phyloP scores from a whole-genome alignment of 768 basidiomycete species.

The Suillus placidus region DNA sequence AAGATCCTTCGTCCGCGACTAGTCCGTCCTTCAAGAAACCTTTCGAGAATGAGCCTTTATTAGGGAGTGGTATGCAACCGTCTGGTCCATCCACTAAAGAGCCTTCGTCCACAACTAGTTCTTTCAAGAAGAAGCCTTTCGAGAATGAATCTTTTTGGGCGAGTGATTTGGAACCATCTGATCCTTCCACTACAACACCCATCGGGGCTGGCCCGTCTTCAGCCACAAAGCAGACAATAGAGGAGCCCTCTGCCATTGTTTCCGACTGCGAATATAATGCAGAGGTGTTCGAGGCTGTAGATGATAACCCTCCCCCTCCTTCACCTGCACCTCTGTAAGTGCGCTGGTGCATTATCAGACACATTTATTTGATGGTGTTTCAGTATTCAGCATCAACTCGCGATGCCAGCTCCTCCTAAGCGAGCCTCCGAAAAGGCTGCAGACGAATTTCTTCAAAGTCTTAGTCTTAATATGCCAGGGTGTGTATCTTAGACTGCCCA shows the following conservation, averaged over 20 bases:
- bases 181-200: neutral
- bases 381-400: conserved; percentile 8
- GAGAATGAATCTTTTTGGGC: neutral
- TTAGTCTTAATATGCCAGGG: conserved; percentile 30
- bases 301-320: neutral
- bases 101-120: neutral
- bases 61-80: too few relatives aligned
- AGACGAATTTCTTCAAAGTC: conserved; percentile 29
- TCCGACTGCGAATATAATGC: neutral
- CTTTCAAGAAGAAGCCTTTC: neutral
- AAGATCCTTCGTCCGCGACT: conserved; percentile 11
- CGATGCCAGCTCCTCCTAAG: conserved; percentile 22
- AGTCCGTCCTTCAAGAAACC: neutral
- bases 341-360: neutral
- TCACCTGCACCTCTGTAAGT: neutral
- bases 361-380: neutral
- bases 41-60: neutral
- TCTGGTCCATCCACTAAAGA: conserved; percentile 15
- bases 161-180: neutral
- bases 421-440: conserved; percentile 23
- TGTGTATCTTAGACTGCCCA: conserved; percentile 16
- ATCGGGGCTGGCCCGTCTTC: neutral
- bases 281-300: too few relatives aligned
- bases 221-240: neutral
- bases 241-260: neutral